phyloP scores from a whole-genome alignment of 116 monocot species.

The Phalaenopsis hybrid region DNA sequence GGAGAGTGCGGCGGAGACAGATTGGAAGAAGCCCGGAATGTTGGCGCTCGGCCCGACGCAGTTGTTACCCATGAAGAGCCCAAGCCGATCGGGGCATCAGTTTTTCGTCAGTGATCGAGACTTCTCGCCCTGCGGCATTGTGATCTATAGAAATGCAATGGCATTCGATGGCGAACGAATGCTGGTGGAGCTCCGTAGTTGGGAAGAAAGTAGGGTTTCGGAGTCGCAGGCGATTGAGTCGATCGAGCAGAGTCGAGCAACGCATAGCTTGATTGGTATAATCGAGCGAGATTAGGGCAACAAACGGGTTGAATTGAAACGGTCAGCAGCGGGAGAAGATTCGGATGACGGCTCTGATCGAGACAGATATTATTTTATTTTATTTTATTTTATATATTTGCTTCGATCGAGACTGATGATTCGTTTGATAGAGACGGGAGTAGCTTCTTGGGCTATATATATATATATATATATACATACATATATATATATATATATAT shows the following conservation, averaged over 20 bases:
- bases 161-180: not conserved
- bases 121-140: not conserved
- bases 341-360: not conserved
- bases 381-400: no score
- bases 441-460: not conserved
- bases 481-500: no score
- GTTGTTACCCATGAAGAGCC: slow-evolving; percentile 10
- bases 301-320: not conserved
- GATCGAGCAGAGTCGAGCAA: not conserved
- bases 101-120: not conserved
- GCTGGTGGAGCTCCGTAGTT: no score
- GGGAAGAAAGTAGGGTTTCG: no score
- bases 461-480: no score
- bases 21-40: slow-evolving; percentile 3
- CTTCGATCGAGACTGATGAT: not conserved
- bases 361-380: not conserved
- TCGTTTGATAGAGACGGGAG: not conserved
- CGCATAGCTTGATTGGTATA: not conserved
- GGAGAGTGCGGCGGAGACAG: slow-evolving; percentile 4
- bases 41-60: slow-evolving; percentile 4
- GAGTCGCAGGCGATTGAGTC: not conserved
- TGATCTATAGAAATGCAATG: not conserved
- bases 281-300: not conserved
- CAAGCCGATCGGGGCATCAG: slow-evolving; percentile 2
- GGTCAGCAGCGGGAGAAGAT: not conserved